Percentiles rank a stretch among this genome's conserved stretches.
Conservation (phyloP, 805 yeast genomes). For the Suhomyces canberraensis region DNA sequence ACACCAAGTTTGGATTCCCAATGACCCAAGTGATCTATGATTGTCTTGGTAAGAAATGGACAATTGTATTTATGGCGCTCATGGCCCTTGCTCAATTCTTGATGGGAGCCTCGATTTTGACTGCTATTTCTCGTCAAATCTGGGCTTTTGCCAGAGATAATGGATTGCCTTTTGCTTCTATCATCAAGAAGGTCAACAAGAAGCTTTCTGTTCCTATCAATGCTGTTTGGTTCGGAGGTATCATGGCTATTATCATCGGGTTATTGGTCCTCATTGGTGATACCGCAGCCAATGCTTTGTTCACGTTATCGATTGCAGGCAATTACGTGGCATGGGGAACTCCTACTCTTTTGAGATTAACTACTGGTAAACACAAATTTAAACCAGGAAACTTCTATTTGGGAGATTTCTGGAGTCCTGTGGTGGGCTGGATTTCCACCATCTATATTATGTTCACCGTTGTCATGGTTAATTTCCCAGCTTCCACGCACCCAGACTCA, state of each 20-base stretch:
- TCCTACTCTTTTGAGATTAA: conserved; percentile 33
- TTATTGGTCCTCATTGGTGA: conserved; percentile 37
- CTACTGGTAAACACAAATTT: conserved; percentile 35
- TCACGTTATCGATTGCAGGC: conserved; percentile 35
- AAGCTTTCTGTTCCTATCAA: conserved; percentile 38
- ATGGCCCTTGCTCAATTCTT: conserved; percentile 32
- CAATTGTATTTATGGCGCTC: conserved; percentile 35
- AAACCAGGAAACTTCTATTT: conserved; percentile 41
- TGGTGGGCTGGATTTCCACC: conserved; percentile 32
- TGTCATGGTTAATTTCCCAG: conserved; percentile 38
- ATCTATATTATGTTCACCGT: conserved; percentile 31
- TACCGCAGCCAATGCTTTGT: conserved; percentile 41
- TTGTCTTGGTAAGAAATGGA: conserved; percentile 31
- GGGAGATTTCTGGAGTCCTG: conserved; percentile 24
- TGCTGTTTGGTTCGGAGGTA: conserved; percentile 38
- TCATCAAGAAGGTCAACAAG: conserved; percentile 34
- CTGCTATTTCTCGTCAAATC: conserved; percentile 41
- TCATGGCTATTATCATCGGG: conserved; percentile 35
- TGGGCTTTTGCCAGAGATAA: conserved; percentile 44
- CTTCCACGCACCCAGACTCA: conserved; percentile 23
- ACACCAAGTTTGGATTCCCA: conserved; percentile 35
- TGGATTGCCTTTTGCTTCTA: conserved; percentile 39
- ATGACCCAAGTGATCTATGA: conserved; percentile 39
- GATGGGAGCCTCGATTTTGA: conserved; percentile 33
- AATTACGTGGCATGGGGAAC: conserved; percentile 33